Evolutionary conservation across 106 monocot species (phyloP).

Genomic region (Dioscorea alata): DNA sequence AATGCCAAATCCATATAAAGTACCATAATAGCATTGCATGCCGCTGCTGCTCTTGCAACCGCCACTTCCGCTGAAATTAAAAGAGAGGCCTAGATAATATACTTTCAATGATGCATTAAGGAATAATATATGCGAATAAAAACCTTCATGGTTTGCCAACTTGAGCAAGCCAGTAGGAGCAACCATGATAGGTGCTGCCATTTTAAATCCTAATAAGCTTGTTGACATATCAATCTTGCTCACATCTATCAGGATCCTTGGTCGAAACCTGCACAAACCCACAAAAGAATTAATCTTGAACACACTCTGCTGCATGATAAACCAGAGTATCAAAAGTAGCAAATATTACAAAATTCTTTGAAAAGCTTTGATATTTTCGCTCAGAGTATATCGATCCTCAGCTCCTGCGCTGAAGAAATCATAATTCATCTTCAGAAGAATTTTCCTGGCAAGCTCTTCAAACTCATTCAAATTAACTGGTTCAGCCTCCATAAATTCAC

Average conservation of each 20-base stretch:
- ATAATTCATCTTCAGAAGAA: slow-evolving; percentile 75
- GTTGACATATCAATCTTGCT: slow-evolving; percentile 54
- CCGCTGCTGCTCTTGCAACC: slow-evolving; percentile 76
- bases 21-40: slow-evolving; percentile 75
- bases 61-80: slow-evolving; percentile 52
- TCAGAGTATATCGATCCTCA: slow-evolving; percentile 69
- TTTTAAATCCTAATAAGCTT: slow-evolving; percentile 35
- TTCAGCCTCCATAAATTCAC: slow-evolving; percentile 32
- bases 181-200: slow-evolving; percentile 48
- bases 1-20: background rate
- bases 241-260: slow-evolving; percentile 57
- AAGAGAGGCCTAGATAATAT: background rate
- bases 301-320: background rate
- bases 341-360: slow-evolving; percentile 56
- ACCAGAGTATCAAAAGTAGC: background rate
- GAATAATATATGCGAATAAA: background rate
- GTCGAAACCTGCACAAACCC: slow-evolving; percentile 28
- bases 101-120: background rate
- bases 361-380: slow-evolving; percentile 67
- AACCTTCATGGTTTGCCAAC: slow-evolving; percentile 66
- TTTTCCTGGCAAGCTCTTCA: slow-evolving; percentile 55
- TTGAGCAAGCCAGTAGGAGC: slow-evolving; percentile 53
- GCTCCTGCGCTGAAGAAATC: slow-evolving; percentile 77
- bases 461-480: slow-evolving; percentile 65
- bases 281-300: background rate